Evolutionary conservation across 345 rosid genomes (phyloP).

Genomic region (Hibiscus syriacus): DNA sequence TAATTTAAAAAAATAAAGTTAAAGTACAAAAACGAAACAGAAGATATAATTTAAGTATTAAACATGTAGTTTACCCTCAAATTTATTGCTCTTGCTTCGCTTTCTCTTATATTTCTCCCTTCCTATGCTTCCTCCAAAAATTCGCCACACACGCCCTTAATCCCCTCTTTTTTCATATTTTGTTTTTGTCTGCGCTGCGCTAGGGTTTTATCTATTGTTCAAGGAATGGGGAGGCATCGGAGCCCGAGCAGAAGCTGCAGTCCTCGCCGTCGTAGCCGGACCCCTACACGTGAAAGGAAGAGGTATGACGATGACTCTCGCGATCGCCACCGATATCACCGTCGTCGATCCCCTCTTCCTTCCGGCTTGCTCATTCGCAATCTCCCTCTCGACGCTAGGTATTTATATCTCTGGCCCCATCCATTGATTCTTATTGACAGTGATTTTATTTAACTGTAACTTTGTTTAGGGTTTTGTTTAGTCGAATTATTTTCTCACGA

Average conservation of each 20-base stretch:
- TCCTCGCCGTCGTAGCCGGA: slow-evolving; percentile 59
- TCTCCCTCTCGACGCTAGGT: slow-evolving; percentile 92
- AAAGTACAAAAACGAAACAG: too few relatives aligned
- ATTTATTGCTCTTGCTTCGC: too few relatives aligned
- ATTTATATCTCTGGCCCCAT: not conserved
- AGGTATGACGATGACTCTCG: slow-evolving; percentile 43
- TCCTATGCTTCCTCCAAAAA: too few relatives aligned
- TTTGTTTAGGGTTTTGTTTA: not conserved
- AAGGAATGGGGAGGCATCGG: slow-evolving; percentile 52
- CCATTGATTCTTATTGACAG: not conserved
- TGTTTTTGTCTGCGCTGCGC: not conserved
- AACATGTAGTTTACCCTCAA: too few relatives aligned
- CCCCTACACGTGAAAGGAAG: slow-evolving; percentile 58
- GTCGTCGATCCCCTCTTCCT: slow-evolving; percentile 71
- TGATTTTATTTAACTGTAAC: not conserved
- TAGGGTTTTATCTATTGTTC: not conserved
- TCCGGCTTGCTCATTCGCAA: slow-evolving; percentile 87
- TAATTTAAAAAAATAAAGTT: too few relatives aligned
- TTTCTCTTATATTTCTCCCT: too few relatives aligned
- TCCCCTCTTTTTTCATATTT: not conserved
- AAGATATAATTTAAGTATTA: too few relatives aligned
- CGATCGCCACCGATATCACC: slow-evolving; percentile 40
- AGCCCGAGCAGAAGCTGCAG: slow-evolving; percentile 81
- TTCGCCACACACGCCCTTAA: too few relatives aligned
- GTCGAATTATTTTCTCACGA: not conserved